A percentile compares a stretch with the other conserved stretches of the same genome.
phyloP scores from a whole-genome alignment of 2,329 filamentous ascomycete genomes.

The Scytalidium lignicola region DNA sequence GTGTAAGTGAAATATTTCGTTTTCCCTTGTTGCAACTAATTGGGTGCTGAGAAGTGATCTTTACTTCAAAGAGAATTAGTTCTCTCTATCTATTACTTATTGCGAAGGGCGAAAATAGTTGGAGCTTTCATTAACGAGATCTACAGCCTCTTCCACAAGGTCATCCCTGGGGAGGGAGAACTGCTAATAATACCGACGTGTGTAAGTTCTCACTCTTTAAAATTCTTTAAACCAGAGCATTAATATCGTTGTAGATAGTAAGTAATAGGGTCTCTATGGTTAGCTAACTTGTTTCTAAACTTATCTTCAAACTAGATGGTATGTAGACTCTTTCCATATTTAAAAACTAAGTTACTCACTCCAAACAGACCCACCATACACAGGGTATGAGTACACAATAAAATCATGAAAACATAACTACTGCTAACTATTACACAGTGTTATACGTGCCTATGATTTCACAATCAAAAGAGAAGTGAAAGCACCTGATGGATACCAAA shows the following conservation, averaged over 20 bases:
- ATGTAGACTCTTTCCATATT: background rate
- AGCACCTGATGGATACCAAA: conserved; percentile 31
- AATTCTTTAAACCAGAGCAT: background rate
- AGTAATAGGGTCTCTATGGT: background rate
- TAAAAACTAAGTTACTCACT: background rate
- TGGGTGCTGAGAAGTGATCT: too few species aligned
- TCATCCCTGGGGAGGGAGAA: conserved; percentile 48
- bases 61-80: too few species aligned
- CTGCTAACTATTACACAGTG: conserved; percentile 21
- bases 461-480: conserved; percentile 14
- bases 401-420: too few species aligned
- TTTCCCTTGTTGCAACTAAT: too few species aligned
- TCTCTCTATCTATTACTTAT: too few species aligned
- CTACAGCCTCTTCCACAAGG: conserved; percentile 38
- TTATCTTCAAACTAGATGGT: background rate
- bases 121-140: background rate
- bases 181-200: conserved; percentile 31
- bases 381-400: background rate
- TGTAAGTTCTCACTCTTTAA: background rate
- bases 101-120: too few species aligned
- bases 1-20: too few species aligned
- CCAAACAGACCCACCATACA: background rate
- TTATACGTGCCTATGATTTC: conserved; percentile 21
- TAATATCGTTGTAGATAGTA: background rate
- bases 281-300: background rate